A percentile compares a stretch with the other conserved stretches of the same genome.
Conservation (phyloP, 441 rosid genomes). For the Gossypium schwendimanii region DNA sequence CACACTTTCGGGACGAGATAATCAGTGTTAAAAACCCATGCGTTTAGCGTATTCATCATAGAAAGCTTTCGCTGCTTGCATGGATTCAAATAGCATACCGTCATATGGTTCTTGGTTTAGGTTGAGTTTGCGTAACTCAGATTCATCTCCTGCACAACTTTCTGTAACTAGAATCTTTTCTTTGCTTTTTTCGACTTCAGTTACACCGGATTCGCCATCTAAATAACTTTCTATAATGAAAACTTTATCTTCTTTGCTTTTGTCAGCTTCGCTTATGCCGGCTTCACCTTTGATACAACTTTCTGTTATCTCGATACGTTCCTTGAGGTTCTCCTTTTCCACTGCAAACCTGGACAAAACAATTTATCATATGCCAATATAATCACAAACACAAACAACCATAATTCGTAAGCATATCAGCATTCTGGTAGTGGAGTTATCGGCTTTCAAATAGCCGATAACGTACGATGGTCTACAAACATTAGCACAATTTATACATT, state of each 20-base stretch:
- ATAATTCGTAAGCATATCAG: too few species aligned
- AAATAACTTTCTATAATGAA: background rate
- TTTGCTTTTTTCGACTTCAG: background rate
- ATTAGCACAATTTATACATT: too few species aligned
- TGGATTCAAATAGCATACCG: conserved; percentile 25
- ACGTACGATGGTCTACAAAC: too few species aligned
- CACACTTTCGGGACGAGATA: conserved; percentile 24
- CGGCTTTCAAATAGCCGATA: too few species aligned
- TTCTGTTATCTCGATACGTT: conserved; percentile 6
- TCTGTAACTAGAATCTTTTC: background rate
- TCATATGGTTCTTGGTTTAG: conserved; percentile 16
- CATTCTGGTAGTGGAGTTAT: too few species aligned
- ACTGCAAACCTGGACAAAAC: background rate
- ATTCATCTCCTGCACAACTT: conserved; percentile 10
- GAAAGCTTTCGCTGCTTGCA: conserved; percentile 18
- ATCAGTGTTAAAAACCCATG: conserved; percentile 21
- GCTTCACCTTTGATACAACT: conserved; percentile 2
- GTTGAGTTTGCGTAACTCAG: conserved; percentile 15
- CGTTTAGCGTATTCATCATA: conserved; percentile 26
- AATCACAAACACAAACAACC: too few species aligned
- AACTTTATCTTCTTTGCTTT: background rate
- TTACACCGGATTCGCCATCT: background rate
- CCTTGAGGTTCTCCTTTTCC: conserved; percentile 8
- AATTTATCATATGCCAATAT: background rate
- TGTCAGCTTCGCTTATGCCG: background rate